A percentile compares a stretch with the other conserved stretches of the same genome.
Evolutionary conservation across 495 filamentous ascomycete genomes (phyloP).

Genomic region (Hapsidospora chrysogenum): DNA sequence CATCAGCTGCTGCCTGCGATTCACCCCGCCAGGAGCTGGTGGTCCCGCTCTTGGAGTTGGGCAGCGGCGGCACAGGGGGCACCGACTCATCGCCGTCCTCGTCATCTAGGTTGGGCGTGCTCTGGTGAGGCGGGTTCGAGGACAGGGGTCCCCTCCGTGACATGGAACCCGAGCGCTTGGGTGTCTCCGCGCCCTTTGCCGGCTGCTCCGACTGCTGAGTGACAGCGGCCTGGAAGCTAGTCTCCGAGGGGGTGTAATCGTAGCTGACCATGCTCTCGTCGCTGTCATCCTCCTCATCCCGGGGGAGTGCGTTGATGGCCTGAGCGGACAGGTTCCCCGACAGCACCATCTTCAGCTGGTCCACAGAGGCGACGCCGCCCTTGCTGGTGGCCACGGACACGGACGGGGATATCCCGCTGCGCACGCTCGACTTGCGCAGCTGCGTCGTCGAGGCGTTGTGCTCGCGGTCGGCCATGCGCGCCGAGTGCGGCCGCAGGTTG

Average conservation of each 20-base stretch:
- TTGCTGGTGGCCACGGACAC: constrained; percentile 40
- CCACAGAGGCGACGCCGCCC: constrained; percentile 63
- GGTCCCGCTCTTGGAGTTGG: constrained; percentile 8
- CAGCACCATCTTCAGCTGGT: constrained; percentile 65
- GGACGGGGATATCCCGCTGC: constrained; percentile 30
- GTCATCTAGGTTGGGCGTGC: neutral
- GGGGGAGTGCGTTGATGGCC: constrained; percentile 10
- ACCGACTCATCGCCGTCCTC: constrained; percentile 10
- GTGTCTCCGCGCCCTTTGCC: constrained; percentile 4
- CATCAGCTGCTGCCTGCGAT: neutral
- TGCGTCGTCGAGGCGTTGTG: constrained; percentile 2
- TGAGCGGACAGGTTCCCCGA: constrained; percentile 28
- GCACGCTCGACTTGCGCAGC: constrained; percentile 24
- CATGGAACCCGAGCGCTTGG: constrained; percentile 11
- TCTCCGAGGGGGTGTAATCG: constrained; percentile 33
- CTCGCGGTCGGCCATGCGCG: constrained; percentile 4
- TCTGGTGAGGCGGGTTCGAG: constrained; percentile 22
- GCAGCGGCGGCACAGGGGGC: constrained; percentile 26
- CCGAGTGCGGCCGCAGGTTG: constrained; percentile 15
- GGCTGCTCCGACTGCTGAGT: constrained; percentile 4
- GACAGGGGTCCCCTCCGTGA: constrained; percentile 27
- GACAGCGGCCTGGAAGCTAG: constrained; percentile 26
- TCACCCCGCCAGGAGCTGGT: constrained; percentile 1
- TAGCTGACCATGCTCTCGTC: constrained; percentile 37
- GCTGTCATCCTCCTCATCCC: constrained; percentile 17